phyloP scores from a whole-genome alignment of 108 stramenopile species.

The Nitzschia inconspicua region DNA sequence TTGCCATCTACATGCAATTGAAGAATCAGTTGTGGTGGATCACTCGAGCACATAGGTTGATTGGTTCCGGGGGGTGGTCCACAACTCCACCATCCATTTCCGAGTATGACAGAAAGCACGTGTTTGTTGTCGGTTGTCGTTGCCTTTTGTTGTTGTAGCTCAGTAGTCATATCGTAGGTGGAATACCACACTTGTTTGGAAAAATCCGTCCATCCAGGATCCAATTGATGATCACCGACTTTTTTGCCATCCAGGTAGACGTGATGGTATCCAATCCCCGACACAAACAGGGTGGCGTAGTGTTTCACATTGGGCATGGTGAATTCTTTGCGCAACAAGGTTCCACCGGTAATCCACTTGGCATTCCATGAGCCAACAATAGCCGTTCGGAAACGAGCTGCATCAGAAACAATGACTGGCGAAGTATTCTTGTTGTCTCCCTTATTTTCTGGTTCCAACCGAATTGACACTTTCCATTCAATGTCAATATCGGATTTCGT shows the following conservation, averaged over 20 bases:
- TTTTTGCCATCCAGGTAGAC: constrained; percentile 13
- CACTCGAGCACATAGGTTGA: not conserved
- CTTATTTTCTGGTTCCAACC: constrained; percentile 2
- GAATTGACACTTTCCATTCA: constrained; percentile 13
- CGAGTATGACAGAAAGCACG: constrained; percentile 19
- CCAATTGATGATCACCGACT: constrained; percentile 15
- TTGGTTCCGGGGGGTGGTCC: constrained; percentile 12
- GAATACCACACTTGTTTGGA: constrained; percentile 24
- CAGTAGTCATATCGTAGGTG: constrained; percentile 10
- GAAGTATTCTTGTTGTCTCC: no score
- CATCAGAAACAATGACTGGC: not conserved
- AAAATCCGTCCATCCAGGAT: constrained; percentile 27
- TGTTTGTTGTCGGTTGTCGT: constrained; percentile 1
- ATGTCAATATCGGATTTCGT: constrained; percentile 4
- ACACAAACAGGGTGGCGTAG: constrained; percentile 18
- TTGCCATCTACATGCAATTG: constrained; percentile 23
- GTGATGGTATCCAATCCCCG: constrained; percentile 23
- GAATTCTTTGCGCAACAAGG: constrained; percentile 21
- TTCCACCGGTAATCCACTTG: constrained; percentile 20
- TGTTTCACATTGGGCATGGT: not conserved
- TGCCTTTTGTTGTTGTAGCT: not conserved
- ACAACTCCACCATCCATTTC: constrained; percentile 33
- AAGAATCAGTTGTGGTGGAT: constrained; percentile 19
- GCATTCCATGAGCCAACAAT: constrained; percentile 14
- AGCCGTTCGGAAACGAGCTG: constrained; percentile 10